These are phyloP conservation scores for Achaetomium macrosporum DNA, from an alignment of 2,329 filamentous ascomycete species.

Conservation along the genomic window DNA sequence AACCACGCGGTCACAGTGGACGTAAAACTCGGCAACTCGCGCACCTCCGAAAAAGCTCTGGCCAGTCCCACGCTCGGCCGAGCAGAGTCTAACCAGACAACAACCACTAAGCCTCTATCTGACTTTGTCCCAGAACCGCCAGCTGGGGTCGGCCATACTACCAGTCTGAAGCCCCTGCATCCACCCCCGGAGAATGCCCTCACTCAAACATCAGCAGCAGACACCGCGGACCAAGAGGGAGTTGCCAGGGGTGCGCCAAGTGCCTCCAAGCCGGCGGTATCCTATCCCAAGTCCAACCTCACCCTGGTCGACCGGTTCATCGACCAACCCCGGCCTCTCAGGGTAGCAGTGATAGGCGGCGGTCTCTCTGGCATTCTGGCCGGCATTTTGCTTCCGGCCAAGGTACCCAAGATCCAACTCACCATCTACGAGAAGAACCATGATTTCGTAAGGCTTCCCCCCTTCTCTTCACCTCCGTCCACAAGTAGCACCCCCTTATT, in stretches of 20 bases:
- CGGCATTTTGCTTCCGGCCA: conserved; percentile 59
- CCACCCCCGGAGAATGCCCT: too few relatives aligned
- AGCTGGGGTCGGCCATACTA: too few relatives aligned
- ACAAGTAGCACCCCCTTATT: not conserved
- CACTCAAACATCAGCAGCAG: too few relatives aligned
- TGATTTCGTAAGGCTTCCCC: conserved; percentile 55
- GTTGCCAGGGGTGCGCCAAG: not conserved
- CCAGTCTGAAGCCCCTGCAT: too few relatives aligned
- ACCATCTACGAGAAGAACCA: conserved; percentile 63
- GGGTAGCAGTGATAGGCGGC: conserved; percentile 58
- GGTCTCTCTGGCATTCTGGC: conserved; percentile 59
- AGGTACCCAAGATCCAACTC: conserved; percentile 61
- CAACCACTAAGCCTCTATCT: too few relatives aligned
- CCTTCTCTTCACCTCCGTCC: conserved; percentile 5
- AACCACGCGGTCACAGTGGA: too few relatives aligned
- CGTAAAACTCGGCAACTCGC: too few relatives aligned
- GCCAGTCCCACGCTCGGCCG: too few relatives aligned
- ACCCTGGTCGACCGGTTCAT: conserved; percentile 36
- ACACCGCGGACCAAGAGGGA: not conserved
- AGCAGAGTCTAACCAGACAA: too few relatives aligned
- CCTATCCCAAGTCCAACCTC: conserved; percentile 20
- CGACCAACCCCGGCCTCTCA: conserved; percentile 42
- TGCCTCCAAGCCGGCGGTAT: not conserved
- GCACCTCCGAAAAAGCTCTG: too few relatives aligned
- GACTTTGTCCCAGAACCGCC: too few relatives aligned